Base-by-base conservation (phyloP, 305 asterid species). In the Fraxinus velutina region DNA sequence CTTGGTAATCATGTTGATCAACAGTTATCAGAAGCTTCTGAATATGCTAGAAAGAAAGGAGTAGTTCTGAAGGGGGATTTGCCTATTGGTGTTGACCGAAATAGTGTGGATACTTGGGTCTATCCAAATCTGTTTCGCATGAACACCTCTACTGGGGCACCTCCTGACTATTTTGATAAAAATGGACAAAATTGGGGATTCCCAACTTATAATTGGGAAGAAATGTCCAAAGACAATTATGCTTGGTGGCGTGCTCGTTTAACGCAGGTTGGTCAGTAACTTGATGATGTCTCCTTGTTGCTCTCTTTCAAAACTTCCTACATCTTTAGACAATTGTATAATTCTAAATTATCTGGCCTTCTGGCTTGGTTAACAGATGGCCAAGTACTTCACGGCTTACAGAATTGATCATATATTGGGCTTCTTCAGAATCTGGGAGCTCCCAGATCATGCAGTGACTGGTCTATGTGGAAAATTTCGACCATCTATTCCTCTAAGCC, bases 111-210 rank as follows among this genome's bases (percentile, higher is more conserved):
- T 87, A 96, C 99, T 50, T 96, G 99, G 99, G 99, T 96, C 70
- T 87, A 93, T 80, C 99, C 98, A 21, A 92, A 85, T 85, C 92
- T 96, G 83, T 96, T 96, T 64, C 93, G 97, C 84, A 96, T 94
- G 99, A 93, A 90, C 91, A 94, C 99, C 83, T 89, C 99, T 15
- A 96, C 99, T 24, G 99, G 99, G 66, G 99, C 99, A 9, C 99
- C 99, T 36, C 99, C 99, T 1, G 99, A 96, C 77, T 96, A 94
- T 89, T 96, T 96, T 42, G 99, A 96, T 87, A 96, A 96, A 89
- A 96, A 96, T n/a, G 99, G 99, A 52, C 99, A 96, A 80, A 96
- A 96, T 80, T 96, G 99, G 99, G 99, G 99, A 19, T 96, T 96
- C 87, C 99, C 99, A 36, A 96, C 98, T 74, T 96, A 96, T 84